Conservation (phyloP, 129 eudicot species). For the Helichrysum umbraculigerum region DNA sequence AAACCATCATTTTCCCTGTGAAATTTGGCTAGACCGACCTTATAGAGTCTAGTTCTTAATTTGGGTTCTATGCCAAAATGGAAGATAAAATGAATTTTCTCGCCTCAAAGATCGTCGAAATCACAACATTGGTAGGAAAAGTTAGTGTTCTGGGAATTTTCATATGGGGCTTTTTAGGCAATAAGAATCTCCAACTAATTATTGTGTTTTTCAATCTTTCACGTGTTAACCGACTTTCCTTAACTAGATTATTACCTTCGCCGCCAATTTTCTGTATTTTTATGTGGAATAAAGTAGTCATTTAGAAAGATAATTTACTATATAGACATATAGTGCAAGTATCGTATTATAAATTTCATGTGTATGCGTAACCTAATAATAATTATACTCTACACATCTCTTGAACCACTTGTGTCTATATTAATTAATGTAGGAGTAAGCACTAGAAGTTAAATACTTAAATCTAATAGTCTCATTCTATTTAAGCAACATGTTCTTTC, state of each 20-base stretch:
- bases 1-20: background rate
- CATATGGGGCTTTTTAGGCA: background rate
- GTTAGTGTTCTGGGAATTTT: constrained; percentile 3
- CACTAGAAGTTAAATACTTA: background rate
- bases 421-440: background rate
- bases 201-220: background rate
- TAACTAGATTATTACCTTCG: background rate
- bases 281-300: background rate
- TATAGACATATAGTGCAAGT: background rate
- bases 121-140: constrained; percentile 1
- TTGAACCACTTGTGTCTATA: background rate
- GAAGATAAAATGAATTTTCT: background rate
- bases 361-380: background rate
- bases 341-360: background rate
- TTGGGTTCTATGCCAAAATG: background rate
- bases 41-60: too few species aligned
- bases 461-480: background rate
- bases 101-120: background rate
- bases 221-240: background rate
- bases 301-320: background rate
- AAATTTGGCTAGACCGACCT: background rate
- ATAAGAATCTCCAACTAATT: background rate
- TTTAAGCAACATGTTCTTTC: background rate
- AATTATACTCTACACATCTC: background rate
- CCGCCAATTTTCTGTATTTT: background rate